These are phyloP conservation scores for Parsonsia alboflavescens DNA, from an alignment of 257 asterid species.

Conservation along the genomic window DNA sequence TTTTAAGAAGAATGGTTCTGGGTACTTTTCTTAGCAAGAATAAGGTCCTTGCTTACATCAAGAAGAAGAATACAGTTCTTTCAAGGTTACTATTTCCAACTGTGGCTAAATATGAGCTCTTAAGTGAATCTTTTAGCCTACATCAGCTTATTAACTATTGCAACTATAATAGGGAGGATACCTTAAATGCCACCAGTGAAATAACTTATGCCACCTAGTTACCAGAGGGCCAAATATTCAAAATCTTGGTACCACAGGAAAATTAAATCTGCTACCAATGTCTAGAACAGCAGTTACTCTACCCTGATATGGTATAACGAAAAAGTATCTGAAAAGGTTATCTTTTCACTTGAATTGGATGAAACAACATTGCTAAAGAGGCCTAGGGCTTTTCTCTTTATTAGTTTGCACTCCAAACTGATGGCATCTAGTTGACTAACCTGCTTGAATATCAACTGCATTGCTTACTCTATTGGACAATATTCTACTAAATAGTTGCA, in stretches of 20 bases:
- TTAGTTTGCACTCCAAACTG: not conserved
- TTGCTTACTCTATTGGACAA: not conserved
- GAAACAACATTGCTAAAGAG: not conserved
- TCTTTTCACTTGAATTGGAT: not conserved
- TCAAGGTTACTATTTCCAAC: not conserved
- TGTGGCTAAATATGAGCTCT: not conserved
- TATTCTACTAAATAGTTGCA: not conserved
- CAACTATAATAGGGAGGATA: too few relatives aligned
- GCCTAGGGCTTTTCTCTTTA: not conserved
- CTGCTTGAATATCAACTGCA: not conserved
- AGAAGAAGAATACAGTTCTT: not conserved
- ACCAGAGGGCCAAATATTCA: too few relatives aligned
- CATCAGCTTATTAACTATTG: not conserved
- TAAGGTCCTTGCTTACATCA: not conserved
- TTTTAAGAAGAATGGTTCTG: too few relatives aligned
- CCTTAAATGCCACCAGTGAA: too few relatives aligned
- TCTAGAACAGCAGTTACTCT: too few relatives aligned
- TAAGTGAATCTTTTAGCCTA: not conserved
- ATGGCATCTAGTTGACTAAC: not conserved
- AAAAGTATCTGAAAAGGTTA: not conserved
- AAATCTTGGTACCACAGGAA: too few relatives aligned
- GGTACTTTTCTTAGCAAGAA: not conserved
- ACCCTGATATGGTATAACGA: too few relatives aligned
- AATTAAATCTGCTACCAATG: too few relatives aligned
- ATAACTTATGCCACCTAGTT: too few relatives aligned